Evolutionary conservation across 805 yeast species (phyloP).

Genomic region (Wickerhamomyces canadensis): DNA sequence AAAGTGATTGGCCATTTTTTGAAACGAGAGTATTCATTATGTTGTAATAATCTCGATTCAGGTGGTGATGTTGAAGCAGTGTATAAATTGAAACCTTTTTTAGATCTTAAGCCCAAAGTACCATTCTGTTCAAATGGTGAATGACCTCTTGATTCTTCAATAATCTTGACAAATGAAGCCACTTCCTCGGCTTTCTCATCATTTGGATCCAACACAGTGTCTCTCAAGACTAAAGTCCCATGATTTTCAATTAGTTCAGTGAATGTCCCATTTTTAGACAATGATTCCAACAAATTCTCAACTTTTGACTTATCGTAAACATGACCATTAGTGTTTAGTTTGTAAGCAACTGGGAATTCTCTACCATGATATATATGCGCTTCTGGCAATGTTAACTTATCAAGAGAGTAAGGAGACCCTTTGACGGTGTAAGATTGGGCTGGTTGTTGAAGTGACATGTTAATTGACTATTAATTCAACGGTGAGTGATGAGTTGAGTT

Average conservation of each 20-base stretch:
- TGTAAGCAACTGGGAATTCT: slow-evolving; percentile 5
- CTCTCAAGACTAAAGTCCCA: slow-evolving; percentile 28
- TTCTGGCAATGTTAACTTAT: slow-evolving; percentile 1
- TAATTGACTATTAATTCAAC: too few relatives aligned
- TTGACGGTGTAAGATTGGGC: neutral
- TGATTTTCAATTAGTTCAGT: slow-evolving; percentile 19
- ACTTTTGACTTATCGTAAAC: slow-evolving; percentile 14
- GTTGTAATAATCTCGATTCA: slow-evolving; percentile 22
- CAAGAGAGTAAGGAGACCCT: neutral
- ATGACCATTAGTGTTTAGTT: slow-evolving; percentile 24
- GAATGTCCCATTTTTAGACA: slow-evolving; percentile 22
- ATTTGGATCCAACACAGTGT: slow-evolving; percentile 11
- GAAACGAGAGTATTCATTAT: slow-evolving; percentile 30
- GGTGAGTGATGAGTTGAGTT: too few relatives aligned
- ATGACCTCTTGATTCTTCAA: slow-evolving; percentile 20
- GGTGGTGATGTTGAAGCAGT: slow-evolving; percentile 32
- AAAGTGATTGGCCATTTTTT: slow-evolving; percentile 24
- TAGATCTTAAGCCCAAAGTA: slow-evolving; percentile 23
- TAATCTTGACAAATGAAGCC: slow-evolving; percentile 18
- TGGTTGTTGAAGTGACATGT: too few relatives aligned
- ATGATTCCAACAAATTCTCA: slow-evolving; percentile 8
- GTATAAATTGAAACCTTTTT: slow-evolving; percentile 20
- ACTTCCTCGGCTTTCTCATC: slow-evolving; percentile 18
- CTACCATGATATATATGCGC: slow-evolving; percentile 2
- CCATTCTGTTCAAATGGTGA: slow-evolving; percentile 27